Conservation (phyloP, 352 stramenopile genomes). For the Globisporangium iwayamae region DNA sequence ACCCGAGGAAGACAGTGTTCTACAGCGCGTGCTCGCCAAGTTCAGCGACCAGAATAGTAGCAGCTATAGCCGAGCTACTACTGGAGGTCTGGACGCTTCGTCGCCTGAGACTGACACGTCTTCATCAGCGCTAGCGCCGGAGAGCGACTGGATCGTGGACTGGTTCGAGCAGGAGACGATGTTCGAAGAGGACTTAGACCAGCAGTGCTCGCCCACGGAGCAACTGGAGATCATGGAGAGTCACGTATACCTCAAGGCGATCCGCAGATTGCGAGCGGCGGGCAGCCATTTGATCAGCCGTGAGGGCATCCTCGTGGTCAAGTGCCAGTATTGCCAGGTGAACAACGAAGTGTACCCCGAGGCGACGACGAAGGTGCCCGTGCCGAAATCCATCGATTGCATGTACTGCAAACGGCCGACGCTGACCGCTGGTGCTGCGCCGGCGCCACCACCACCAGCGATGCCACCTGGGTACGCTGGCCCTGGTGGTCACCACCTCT, state of each 20-base stretch:
- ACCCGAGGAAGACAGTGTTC: slow-evolving; percentile 47
- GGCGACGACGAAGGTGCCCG: slow-evolving; percentile 48
- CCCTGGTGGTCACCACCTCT: not conserved
- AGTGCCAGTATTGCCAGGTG: slow-evolving; percentile 51
- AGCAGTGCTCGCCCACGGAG: slow-evolving; percentile 64
- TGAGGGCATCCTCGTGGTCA: slow-evolving; percentile 44
- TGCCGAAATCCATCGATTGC: slow-evolving; percentile 65
- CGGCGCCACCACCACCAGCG: slow-evolving; percentile 17
- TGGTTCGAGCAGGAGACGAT: slow-evolving; percentile 90
- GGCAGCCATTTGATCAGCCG: slow-evolving; percentile 36
- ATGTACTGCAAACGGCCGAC: slow-evolving; percentile 52
- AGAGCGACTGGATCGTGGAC: slow-evolving; percentile 56
- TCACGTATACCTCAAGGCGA: slow-evolving; percentile 67
- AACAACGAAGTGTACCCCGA: slow-evolving; percentile 67
- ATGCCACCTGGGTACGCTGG: slow-evolving; percentile 14
- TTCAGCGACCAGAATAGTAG: slow-evolving; percentile 23
- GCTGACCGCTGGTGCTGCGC: slow-evolving; percentile 31
- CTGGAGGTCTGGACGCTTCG: not conserved
- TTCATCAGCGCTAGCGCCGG: not conserved
- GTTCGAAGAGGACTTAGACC: slow-evolving; percentile 86
- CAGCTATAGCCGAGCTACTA: slow-evolving; percentile 4
- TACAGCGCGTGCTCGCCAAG: slow-evolving; percentile 45
- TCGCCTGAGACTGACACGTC: slow-evolving; percentile 6
- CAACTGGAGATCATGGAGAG: slow-evolving; percentile 73
- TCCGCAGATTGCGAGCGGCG: slow-evolving; percentile 38